A percentile compares a stretch with the other conserved stretches of the same genome.
phyloP scores from a whole-genome alignment of 805 yeast genomes.

The Wickerhamomyces chaumierensis region DNA sequence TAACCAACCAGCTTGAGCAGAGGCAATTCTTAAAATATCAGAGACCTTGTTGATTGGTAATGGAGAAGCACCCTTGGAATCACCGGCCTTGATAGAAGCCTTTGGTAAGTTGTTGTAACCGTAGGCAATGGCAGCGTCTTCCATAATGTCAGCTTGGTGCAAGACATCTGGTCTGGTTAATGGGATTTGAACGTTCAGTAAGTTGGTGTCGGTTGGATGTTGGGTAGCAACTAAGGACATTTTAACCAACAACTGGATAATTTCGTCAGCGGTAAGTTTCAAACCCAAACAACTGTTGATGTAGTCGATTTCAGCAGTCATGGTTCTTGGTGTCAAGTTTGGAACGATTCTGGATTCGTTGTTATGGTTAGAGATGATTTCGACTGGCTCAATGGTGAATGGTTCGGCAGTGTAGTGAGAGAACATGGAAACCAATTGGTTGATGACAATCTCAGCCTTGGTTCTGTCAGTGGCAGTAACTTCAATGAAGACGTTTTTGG shows the following conservation, averaged over 20 bases:
- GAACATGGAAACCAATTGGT: constrained; percentile 92
- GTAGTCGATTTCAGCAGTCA: constrained; percentile 70
- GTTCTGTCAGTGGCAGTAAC: constrained; percentile 93
- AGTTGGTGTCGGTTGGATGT: constrained; percentile 31
- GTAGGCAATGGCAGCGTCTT: constrained; percentile 93
- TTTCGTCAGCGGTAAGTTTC: constrained; percentile 54
- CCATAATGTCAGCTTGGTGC: constrained; percentile 98
- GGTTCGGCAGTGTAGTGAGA: constrained; percentile 74
- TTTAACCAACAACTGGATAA: constrained; percentile 55
- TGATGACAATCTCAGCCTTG: constrained; percentile 85
- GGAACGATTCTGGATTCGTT: constrained; percentile 70
- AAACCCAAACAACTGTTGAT: constrained; percentile 93
- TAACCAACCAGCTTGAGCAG: constrained; percentile 90
- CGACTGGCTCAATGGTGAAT: constrained; percentile 83
- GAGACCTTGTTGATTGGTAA: constrained; percentile 84
- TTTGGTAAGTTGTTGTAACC: constrained; percentile 85
- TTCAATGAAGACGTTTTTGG: constrained; percentile 84
- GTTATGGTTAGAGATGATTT: constrained; percentile 75
- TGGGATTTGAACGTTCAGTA: constrained; percentile 50
- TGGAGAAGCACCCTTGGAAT: constrained; percentile 73
- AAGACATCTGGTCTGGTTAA: constrained; percentile 91
- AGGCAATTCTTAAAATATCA: constrained; percentile 82
- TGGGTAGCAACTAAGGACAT: constrained; percentile 70
- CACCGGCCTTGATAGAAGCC: constrained; percentile 65
- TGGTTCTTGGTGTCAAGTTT: constrained; percentile 48